Percentiles rank a stretch among this genome's conserved stretches.
Evolutionary conservation across 139 green algal genomes (phyloP).

Genomic region (Picochlorum sp.): DNA sequence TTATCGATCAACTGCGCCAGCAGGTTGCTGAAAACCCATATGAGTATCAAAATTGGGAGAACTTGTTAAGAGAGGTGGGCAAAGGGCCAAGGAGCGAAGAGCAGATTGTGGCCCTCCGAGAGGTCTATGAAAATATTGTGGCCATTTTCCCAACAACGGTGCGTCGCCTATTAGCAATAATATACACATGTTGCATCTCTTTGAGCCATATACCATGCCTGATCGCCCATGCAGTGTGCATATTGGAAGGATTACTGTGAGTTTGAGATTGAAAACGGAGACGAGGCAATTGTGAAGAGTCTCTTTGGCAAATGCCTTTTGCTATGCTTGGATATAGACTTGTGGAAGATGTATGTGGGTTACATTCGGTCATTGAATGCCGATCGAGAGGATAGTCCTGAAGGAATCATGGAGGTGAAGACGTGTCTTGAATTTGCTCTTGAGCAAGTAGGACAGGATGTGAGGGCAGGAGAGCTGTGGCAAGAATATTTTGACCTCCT

Average conservation of each 20-base stretch:
- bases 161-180: neutral
- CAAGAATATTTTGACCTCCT: conserved; percentile 76
- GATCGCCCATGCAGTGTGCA: conserved; percentile 24
- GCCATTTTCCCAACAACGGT: conserved; percentile 56
- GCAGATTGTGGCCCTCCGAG: conserved; percentile 17
- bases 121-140: conserved; percentile 56
- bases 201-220: neutral
- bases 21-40: neutral
- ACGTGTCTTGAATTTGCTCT: conserved; percentile 76
- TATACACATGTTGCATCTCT: too few species aligned
- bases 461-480: conserved; percentile 62
- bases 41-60: neutral
- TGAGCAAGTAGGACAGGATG: conserved; percentile 68
- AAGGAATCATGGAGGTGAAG: conserved; percentile 55
- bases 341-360: conserved; percentile 71
- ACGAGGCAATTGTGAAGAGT: conserved; percentile 37
- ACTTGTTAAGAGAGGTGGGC: neutral
- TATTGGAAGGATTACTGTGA: conserved; percentile 63
- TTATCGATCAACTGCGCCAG: too few species aligned
- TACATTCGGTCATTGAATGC: conserved; percentile 67
- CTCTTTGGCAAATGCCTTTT: conserved; percentile 81
- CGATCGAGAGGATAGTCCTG: conserved; percentile 25
- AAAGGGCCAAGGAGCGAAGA: conserved; percentile 14
- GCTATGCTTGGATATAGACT: conserved; percentile 54
- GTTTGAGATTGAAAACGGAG: conserved; percentile 33